Evolutionary conservation across 345 rosid genomes (phyloP).

Genomic region (Eucalyptus cloeziana): DNA sequence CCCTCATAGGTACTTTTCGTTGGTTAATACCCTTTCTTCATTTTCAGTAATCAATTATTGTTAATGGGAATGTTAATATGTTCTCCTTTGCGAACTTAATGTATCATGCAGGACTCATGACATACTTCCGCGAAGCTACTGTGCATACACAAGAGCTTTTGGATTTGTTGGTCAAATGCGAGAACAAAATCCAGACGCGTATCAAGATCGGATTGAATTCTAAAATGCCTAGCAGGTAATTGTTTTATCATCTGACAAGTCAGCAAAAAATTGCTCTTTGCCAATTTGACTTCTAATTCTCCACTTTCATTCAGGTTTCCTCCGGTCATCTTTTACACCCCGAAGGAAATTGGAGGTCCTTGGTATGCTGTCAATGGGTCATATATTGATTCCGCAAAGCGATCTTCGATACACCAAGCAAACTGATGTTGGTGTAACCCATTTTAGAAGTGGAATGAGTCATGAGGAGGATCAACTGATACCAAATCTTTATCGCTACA

Average conservation of each 20-base stretch:
- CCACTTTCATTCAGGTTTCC: constrained; percentile 56
- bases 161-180: constrained; percentile 95
- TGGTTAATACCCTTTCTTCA: neutral
- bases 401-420: constrained; percentile 99
- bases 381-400: constrained; percentile 97
- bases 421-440: constrained; percentile 99
- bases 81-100: neutral
- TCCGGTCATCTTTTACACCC: constrained; percentile 97
- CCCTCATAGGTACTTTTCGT: constrained; percentile 56
- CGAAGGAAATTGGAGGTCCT: constrained; percentile 99
- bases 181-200: constrained; percentile 96
- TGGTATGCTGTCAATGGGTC: constrained; percentile 99
- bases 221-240: constrained; percentile 96
- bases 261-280: neutral
- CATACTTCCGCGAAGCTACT: constrained; percentile 99
- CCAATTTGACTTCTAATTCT: neutral
- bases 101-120: constrained; percentile 69
- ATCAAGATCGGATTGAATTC: constrained; percentile 97
- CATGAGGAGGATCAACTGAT: constrained; percentile 99
- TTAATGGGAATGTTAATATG: neutral
- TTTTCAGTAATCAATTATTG: neutral
- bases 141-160: constrained; percentile 97
- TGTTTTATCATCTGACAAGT: neutral
- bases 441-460: constrained; percentile 99
- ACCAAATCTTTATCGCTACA: constrained; percentile 97